Evolutionary conservation across 176 grass and related monocot genomes (phyloP).

Genomic region (Secale cereale): DNA sequence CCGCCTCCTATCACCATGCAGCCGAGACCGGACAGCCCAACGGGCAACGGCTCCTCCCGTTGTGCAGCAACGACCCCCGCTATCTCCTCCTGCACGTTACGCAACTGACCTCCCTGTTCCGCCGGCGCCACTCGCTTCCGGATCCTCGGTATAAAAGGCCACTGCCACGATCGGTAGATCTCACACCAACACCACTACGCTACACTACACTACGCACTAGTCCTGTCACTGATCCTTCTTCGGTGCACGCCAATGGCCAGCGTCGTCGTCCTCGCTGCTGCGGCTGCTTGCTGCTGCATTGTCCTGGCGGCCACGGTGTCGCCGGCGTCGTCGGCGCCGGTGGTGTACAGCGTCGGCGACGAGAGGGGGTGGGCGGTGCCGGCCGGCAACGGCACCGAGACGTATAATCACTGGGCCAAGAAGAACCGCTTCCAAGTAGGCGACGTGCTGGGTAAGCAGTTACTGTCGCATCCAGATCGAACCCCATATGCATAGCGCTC

Average conservation of each 20-base stretch:
- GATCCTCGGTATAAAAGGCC: slow-evolving; percentile 31
- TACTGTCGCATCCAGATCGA: background rate
- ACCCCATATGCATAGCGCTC: background rate
- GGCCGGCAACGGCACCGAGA: slow-evolving; percentile 41
- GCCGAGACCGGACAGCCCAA: slow-evolving; percentile 1
- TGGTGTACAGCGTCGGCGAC: slow-evolving; percentile 58
- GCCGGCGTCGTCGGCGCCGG: background rate
- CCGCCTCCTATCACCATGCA: slow-evolving; percentile 2
- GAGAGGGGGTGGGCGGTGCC: slow-evolving; percentile 52
- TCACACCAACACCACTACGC: background rate
- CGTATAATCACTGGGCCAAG: slow-evolving; percentile 82
- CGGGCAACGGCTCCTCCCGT: slow-evolving; percentile 27
- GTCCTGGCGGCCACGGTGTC: slow-evolving; percentile 11
- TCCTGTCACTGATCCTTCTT: background rate
- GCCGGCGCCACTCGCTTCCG: background rate
- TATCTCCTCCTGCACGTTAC: background rate
- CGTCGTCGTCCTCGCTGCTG: slow-evolving; percentile 20
- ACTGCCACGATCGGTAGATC: background rate
- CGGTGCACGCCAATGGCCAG: slow-evolving; percentile 5
- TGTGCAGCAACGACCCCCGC: background rate
- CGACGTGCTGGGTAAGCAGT: slow-evolving; percentile 59
- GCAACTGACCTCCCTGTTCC: background rate
- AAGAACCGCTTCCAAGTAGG: slow-evolving; percentile 56
- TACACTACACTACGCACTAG: background rate
- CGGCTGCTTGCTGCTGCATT: slow-evolving; percentile 11